These are phyloP conservation scores for Daldinia caldariorum DNA, from an alignment of 495 filamentous ascomycete genomes.

Conservation along the genomic window DNA sequence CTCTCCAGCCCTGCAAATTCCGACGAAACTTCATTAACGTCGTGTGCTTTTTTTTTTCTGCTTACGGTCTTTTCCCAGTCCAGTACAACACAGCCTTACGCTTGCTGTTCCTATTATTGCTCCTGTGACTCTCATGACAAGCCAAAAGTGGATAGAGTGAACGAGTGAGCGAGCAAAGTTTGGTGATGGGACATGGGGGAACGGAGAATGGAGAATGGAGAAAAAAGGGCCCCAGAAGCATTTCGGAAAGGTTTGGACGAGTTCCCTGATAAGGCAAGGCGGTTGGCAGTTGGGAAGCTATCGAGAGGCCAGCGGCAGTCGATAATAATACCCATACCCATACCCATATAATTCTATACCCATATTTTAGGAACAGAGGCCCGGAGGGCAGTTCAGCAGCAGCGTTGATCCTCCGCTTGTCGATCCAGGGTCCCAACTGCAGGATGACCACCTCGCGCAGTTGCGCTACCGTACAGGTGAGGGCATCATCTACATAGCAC, in stretches of 20 bases:
- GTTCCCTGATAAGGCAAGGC: slow-evolving; percentile 16
- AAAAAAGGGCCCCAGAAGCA: background rate
- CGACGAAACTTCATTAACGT: slow-evolving; percentile 1
- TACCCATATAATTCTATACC: slow-evolving; percentile 1
- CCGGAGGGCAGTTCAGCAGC: slow-evolving; percentile 5
- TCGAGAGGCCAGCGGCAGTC: slow-evolving; percentile 1
- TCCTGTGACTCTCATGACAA: background rate
- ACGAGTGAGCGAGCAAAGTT: background rate
- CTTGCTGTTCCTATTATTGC: background rate
- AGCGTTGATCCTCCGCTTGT: slow-evolving; percentile 27
- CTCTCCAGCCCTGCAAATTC: slow-evolving; percentile 6
- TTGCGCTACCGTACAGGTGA: slow-evolving; percentile 13
- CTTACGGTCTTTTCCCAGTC: background rate
- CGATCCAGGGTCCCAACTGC: slow-evolving; percentile 28
- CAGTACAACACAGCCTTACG: background rate
- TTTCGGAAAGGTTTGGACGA: background rate
- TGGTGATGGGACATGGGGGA: background rate
- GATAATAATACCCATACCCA: slow-evolving; percentile 8
- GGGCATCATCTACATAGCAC: slow-evolving; percentile 2
- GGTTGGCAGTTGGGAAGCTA: slow-evolving; percentile 1
- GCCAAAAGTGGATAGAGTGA: background rate
- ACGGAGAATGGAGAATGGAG: background rate
- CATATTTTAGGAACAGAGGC: slow-evolving; percentile 16
- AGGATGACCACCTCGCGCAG: slow-evolving; percentile 5
- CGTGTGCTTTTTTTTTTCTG: background rate